Base-by-base conservation (phyloP, 2,329 filamentous ascomycete species). In the Alternaria gaisen region DNA sequence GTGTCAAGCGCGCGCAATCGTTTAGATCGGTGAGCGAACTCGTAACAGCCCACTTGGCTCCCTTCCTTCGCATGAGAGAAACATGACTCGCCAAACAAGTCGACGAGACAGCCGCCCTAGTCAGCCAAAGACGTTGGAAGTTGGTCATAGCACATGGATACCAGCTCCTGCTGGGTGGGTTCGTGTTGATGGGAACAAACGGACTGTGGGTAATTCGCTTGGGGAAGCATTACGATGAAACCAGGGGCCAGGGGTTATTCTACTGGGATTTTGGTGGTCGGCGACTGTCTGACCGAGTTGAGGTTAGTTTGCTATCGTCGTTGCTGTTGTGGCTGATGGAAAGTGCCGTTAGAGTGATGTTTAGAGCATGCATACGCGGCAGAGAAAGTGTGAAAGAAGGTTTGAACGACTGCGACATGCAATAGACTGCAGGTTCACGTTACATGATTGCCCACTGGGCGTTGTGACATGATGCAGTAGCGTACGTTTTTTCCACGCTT, bases 381-480 rank as follows among this genome's bases (percentile, higher is more conserved):
- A 50, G 46, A 38, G 30, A 36, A 50, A 50, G 46, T 38, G 32
- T 26, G 46, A 50, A 36, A 38, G 30, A 50, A 56, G 52, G 52
- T 50, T 59, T 59, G 44, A 50, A 28, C 34, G 24, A 24, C 22
- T 48, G 32, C 26, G 43, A 11, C 12, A 41, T 30, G 28, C 43
- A 36, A 46, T 48, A 51, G 36, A 47, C 57, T 42, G 44, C 57
- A 51, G 44, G 44, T 54, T 60, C 53, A 51, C 52, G 22, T 50
- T 36, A 54, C 42, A 40, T 56, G 40, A 28, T 43, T 30, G 30
- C 36, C 56, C 28, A 20, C 36, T 24, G 24, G 47, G 44, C 56
- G 16, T 38, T 38, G 57, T 60, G 57, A 60, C 53, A 60, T 36
- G 44, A 32, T 60, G 57, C 57, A 60, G 57, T 60, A 60, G 57